These are phyloP conservation scores for Logfia minima DNA, from an alignment of 129 eudicot genomes.

Conservation along the genomic window DNA sequence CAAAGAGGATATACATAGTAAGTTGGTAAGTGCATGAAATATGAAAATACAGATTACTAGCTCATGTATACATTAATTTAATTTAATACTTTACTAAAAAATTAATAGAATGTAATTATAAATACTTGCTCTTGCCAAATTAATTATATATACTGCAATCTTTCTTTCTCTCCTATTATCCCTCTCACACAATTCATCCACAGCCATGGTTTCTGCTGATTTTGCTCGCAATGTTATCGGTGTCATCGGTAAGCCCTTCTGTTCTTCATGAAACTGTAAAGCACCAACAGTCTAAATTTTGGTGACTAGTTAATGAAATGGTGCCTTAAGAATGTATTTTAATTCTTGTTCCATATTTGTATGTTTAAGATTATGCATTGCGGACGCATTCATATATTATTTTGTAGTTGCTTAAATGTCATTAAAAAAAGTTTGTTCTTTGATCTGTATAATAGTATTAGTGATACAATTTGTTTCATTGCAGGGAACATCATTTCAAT, in stretches of 20 bases:
- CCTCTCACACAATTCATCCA: slow-evolving; percentile 7
- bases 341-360: no score
- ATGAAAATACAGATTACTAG: not conserved
- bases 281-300: not conserved
- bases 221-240: slow-evolving; percentile 51
- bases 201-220: slow-evolving; percentile 48
- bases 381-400: no score
- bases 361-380: no score
- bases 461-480: slow-evolving; percentile 2
- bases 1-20: slow-evolving; percentile 8
- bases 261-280: not conserved
- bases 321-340: not conserved
- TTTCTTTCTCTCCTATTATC: slow-evolving; percentile 13
- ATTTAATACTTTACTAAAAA: not conserved
- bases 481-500: slow-evolving; percentile 59
- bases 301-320: not conserved
- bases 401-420: no score
- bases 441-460: not conserved
- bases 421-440: no score
- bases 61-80: not conserved
- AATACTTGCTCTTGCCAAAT: slow-evolving; percentile 25
- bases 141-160: not conserved
- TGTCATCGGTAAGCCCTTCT: slow-evolving; percentile 43
- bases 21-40: not conserved
- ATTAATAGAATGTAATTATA: slow-evolving; percentile 20